Evolutionary conservation across 1,284 basidiomycete genomes (phyloP).

Genomic region (Rhodotorula sp.): DNA sequence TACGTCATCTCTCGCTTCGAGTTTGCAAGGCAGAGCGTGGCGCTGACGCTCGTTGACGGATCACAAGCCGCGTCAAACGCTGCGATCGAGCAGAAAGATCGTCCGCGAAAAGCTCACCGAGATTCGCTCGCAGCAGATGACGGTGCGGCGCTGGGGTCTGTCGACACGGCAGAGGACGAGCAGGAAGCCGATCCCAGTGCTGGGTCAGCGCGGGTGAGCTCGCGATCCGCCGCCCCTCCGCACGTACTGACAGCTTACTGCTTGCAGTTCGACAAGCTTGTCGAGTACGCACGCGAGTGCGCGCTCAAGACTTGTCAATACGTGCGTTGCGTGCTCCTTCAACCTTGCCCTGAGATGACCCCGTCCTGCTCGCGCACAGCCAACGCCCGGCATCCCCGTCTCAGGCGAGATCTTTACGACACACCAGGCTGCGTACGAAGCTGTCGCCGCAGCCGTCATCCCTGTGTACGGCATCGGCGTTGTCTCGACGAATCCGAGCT

Average conservation of each 20-base stretch:
- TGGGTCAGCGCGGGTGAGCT: too few species aligned
- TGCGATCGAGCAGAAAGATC: too few species aligned
- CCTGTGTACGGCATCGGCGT: background rate
- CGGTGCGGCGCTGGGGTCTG: too few species aligned
- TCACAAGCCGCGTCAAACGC: too few species aligned
- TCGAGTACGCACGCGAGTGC: background rate
- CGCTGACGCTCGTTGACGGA: background rate
- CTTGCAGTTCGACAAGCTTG: background rate
- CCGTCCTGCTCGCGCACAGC: background rate
- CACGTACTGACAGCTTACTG: background rate
- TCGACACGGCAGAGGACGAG: too few species aligned
- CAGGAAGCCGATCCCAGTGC: too few species aligned
- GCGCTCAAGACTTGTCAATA: background rate
- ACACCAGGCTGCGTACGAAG: background rate
- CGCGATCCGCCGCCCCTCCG: too few species aligned
- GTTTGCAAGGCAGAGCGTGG: background rate
- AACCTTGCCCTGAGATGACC: too few species aligned
- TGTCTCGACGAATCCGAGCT: background rate
- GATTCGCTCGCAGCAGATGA: background rate
- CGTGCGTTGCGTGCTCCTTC: background rate
- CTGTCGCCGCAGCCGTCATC: background rate
- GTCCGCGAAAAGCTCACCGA: background rate
- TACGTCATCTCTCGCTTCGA: background rate
- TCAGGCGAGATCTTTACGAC: background rate
- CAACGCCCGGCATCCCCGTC: background rate